Conservation (phyloP, 257 asterid genomes). For the Perilla frutescens region DNA sequence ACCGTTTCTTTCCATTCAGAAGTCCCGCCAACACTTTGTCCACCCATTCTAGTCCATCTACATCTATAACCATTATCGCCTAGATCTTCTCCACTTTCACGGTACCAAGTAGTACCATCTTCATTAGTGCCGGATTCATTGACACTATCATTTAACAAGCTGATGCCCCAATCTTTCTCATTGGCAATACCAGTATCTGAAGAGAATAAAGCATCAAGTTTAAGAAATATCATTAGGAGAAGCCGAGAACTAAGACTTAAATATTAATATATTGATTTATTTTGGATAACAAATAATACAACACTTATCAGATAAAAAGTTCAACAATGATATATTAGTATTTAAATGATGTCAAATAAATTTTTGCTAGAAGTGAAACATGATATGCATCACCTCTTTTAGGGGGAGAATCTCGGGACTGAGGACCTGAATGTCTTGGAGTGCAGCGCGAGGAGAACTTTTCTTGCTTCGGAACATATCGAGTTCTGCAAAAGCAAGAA, state of each 20-base stretch:
- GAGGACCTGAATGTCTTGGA: constrained; percentile 80
- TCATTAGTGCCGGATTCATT: constrained; percentile 86
- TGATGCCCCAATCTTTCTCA: constrained; percentile 98
- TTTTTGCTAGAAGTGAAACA: neutral
- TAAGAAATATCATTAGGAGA: constrained; percentile 1
- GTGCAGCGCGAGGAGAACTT: constrained; percentile 75
- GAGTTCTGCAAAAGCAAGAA: constrained; percentile 52
- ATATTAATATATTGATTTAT: neutral
- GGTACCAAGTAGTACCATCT: constrained; percentile 91
- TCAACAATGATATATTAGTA: neutral
- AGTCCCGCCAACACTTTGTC: constrained; percentile 72
- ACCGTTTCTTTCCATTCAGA: constrained; percentile 99
- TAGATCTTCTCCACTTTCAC: constrained; percentile 91
- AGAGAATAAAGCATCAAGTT: constrained; percentile 19
- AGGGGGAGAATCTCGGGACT: constrained; percentile 95
- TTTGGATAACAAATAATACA: neutral
- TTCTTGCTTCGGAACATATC: constrained; percentile 64
- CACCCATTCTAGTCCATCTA: constrained; percentile 97
- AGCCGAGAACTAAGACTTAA: neutral
- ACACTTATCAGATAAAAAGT: neutral
- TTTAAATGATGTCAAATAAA: neutral
- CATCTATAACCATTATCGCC: constrained; percentile 94
- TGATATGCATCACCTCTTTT: constrained; percentile 70
- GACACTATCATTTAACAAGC: constrained; percentile 63
- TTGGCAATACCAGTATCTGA: constrained; percentile 97